phyloP scores from a whole-genome alignment of 495 filamentous ascomycete species.

The Trichoderma virens region DNA sequence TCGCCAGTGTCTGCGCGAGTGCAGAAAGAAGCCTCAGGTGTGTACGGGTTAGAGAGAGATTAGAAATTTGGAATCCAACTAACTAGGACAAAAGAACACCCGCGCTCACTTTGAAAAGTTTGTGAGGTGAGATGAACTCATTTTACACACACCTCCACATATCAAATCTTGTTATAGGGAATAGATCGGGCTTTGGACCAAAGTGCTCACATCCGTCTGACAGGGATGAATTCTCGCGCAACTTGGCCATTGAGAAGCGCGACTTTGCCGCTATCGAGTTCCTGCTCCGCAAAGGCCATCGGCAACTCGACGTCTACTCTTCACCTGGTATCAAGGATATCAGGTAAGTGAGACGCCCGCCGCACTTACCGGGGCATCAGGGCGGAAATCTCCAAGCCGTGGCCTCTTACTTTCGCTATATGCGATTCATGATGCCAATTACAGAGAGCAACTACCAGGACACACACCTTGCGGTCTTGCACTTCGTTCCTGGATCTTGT shows the following conservation, averaged over 20 bases:
- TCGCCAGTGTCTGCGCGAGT: slow-evolving; percentile 71
- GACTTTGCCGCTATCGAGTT: slow-evolving; percentile 88
- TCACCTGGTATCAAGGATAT: slow-evolving; percentile 81
- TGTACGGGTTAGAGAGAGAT: background rate
- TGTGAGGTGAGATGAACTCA: slow-evolving; percentile 24
- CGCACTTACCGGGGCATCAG: too few relatives aligned
- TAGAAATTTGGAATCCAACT: slow-evolving; percentile 23
- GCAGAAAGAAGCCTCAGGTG: slow-evolving; percentile 72
- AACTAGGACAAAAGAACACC: slow-evolving; percentile 24
- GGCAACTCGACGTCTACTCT: slow-evolving; percentile 80
- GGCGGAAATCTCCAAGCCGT: background rate
- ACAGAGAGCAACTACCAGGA: too few relatives aligned
- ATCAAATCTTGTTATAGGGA: too few relatives aligned
- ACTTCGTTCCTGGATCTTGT: too few relatives aligned
- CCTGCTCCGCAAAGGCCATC: slow-evolving; percentile 71
- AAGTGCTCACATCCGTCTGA: slow-evolving; percentile 13
- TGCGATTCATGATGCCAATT: too few relatives aligned
- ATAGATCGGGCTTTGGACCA: too few relatives aligned
- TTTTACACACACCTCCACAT: too few relatives aligned
- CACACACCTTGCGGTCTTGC: too few relatives aligned
- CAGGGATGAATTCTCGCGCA: slow-evolving; percentile 60
- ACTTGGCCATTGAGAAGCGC: slow-evolving; percentile 66
- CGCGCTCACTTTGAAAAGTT: slow-evolving; percentile 33
- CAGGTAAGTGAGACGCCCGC: slow-evolving; percentile 29
- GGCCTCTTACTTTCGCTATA: background rate